phyloP scores from a whole-genome alignment of 768 basidiomycete species.

The Pleurotus eryngii region DNA sequence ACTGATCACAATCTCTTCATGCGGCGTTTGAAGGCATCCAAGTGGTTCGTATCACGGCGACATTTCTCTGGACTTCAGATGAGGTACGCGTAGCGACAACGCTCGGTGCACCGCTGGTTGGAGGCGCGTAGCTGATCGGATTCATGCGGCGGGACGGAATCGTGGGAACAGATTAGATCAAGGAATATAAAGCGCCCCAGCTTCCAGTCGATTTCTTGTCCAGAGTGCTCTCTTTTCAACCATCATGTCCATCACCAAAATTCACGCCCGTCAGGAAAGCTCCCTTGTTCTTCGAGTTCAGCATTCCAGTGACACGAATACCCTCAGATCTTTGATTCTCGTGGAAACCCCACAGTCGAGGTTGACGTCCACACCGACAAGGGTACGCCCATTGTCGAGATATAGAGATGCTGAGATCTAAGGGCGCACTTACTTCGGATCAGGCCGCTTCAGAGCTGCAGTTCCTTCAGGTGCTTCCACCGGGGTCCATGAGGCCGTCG shows the following conservation, averaged over 20 bases:
- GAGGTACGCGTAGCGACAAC: no score
- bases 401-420: neutral
- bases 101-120: no score
- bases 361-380: constrained; percentile 86
- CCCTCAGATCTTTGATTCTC: constrained; percentile 95
- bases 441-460: constrained; percentile 89
- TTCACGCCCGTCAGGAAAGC: constrained; percentile 87
- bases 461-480: constrained; percentile 99
- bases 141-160: constrained; percentile 4
- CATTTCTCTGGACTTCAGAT: no score
- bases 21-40: no score
- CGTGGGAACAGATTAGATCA: constrained; percentile 33
- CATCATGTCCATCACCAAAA: constrained; percentile 88
- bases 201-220: constrained; percentile 15
- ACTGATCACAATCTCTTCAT: no score
- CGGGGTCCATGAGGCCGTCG: constrained; percentile 96
- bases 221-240: constrained; percentile 19
- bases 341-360: constrained; percentile 96
- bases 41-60: no score
- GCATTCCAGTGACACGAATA: constrained; percentile 6
- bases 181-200: constrained; percentile 29
- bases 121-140: neutral
- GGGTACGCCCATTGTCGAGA: constrained; percentile 42
- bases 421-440: constrained; percentile 2
- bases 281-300: neutral